Base-by-base conservation (phyloP, 2,329 filamentous ascomycete genomes). In the Xylaria sp. region DNA sequence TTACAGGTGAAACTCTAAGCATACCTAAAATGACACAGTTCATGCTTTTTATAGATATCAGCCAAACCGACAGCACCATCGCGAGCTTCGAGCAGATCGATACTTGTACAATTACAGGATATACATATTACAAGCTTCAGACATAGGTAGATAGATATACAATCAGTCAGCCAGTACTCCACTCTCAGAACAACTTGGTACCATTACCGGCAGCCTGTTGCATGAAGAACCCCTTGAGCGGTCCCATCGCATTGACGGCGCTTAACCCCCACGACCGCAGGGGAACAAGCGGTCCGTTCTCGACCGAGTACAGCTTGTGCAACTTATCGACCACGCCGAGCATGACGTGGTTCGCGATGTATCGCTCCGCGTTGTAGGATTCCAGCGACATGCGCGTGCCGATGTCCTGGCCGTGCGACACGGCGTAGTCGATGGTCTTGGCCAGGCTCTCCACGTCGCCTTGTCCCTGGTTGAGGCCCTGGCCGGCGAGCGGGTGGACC, bases 401-500 rank as follows among this genome's bases (percentile, higher is more conserved):
- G 39, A 98, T 88, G 77, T 99, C 96, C 84, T 94, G 92, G 0
- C 96, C 96, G 72, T 96, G 92, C 52, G 86, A 83, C 20, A 97
- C 90, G 3, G 94, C 92, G 73, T 91, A 91, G 69, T 90, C 89
- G 60, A 99, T 92, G 0, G 90, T 90, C 71, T 86, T 87, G 7
- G 90, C 89, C 0, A 99, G 87, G 63, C 92, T 91, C 75, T 93
- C 90, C 0, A 96, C 92, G 78, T 99, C 96, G 20, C 90, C 94
- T 72, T 98, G 91, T 1, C 96, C 96, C 76, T 97, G 92, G 78
- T 99, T 99, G 15, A 99, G 85, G 0, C 96, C 96, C 81, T 98
- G 96, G 0, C 96, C 96, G 1, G 94, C 96, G 3, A 99, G 90
- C 0, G 96, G 96, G 80, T 99, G 96, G 73, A 97, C 90, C 1